These are phyloP conservation scores for Cyberlindnera nakhonratchasimensis DNA, from an alignment of 805 yeast species.

Conservation along the genomic window DNA sequence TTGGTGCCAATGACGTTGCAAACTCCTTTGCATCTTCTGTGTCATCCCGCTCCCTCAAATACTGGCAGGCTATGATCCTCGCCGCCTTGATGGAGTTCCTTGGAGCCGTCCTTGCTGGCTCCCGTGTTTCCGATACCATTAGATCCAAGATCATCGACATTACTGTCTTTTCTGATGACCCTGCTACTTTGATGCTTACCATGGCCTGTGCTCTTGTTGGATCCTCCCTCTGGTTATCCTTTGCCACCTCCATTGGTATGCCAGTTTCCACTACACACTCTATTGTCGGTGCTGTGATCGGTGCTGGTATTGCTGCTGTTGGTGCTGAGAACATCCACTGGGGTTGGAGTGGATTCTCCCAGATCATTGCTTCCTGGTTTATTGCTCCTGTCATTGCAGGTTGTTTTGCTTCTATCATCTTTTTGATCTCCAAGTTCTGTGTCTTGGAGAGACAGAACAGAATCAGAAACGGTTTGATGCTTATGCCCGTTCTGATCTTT, in stretches of 20 bases:
- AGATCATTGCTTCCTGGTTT: conserved; percentile 77
- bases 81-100: conserved; percentile 70
- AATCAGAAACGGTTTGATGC: conserved; percentile 50
- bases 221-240: conserved; percentile 63
- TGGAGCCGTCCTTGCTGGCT: conserved; percentile 73
- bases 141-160: conserved; percentile 60
- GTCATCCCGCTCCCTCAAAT: conserved; percentile 63
- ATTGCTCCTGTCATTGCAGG: conserved; percentile 75
- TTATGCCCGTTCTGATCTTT: conserved; percentile 61
- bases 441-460: conserved; percentile 60
- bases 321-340: conserved; percentile 59
- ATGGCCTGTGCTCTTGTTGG: conserved; percentile 77
- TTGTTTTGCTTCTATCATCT: conserved; percentile 52
- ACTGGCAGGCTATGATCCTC: conserved; percentile 73
- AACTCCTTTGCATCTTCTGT: conserved; percentile 78
- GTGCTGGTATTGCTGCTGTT: conserved; percentile 70
- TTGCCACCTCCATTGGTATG: conserved; percentile 65
- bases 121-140: conserved; percentile 71
- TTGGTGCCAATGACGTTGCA: conserved; percentile 81
- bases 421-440: conserved; percentile 53
- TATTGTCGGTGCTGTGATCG: conserved; percentile 72
- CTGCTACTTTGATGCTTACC: conserved; percentile 69
- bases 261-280: conserved; percentile 85
- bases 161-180: conserved; percentile 44
- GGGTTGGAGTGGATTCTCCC: conserved; percentile 76